Evolutionary conservation across 805 yeast genomes (phyloP).

Genomic region (Metschnikowia dekortorum): DNA sequence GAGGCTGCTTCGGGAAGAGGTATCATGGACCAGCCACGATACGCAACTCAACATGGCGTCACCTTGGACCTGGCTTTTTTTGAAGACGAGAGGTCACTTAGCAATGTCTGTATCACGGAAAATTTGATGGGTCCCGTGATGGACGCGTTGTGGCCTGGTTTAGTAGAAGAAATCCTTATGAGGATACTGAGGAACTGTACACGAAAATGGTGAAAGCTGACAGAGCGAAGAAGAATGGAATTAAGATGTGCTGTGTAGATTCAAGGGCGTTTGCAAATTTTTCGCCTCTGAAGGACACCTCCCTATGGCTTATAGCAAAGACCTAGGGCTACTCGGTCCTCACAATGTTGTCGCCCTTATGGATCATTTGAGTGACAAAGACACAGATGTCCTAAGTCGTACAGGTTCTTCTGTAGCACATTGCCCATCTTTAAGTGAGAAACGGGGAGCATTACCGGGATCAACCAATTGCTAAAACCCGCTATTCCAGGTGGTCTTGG

Average conservation of each 20-base stretch:
- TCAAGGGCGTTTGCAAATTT: slow-evolving; percentile 13
- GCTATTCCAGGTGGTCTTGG: slow-evolving; percentile 17
- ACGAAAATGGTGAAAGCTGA: slow-evolving; percentile 11
- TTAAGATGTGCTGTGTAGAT: slow-evolving; percentile 16
- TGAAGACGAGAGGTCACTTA: slow-evolving; percentile 11
- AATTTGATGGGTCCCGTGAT: slow-evolving; percentile 11
- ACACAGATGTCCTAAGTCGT: slow-evolving; percentile 8
- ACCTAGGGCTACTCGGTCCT: slow-evolving; percentile 12
- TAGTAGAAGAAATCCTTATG: slow-evolving; percentile 15
- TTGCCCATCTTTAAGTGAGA: slow-evolving; percentile 19
- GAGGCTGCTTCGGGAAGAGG: slow-evolving; percentile 15
- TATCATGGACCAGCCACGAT: slow-evolving; percentile 17
- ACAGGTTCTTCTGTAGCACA: slow-evolving; percentile 16
- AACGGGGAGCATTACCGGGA: slow-evolving; percentile 17
- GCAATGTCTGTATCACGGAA: slow-evolving; percentile 10
- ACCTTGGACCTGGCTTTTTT: slow-evolving; percentile 14
- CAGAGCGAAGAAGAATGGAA: slow-evolving; percentile 11
- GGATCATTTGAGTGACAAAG: slow-evolving; percentile 14
- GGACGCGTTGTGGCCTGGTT: slow-evolving; percentile 16
- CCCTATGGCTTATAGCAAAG: slow-evolving; percentile 15
- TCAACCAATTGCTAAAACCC: slow-evolving; percentile 14
- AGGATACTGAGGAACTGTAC: slow-evolving; percentile 14
- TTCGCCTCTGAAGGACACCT: slow-evolving; percentile 14
- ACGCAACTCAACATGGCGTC: slow-evolving; percentile 14
- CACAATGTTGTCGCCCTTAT: slow-evolving; percentile 15